These are phyloP conservation scores for Cladosporium sp. DNA, from an alignment of 2,329 filamentous ascomycete species.

Conservation along the genomic window DNA sequence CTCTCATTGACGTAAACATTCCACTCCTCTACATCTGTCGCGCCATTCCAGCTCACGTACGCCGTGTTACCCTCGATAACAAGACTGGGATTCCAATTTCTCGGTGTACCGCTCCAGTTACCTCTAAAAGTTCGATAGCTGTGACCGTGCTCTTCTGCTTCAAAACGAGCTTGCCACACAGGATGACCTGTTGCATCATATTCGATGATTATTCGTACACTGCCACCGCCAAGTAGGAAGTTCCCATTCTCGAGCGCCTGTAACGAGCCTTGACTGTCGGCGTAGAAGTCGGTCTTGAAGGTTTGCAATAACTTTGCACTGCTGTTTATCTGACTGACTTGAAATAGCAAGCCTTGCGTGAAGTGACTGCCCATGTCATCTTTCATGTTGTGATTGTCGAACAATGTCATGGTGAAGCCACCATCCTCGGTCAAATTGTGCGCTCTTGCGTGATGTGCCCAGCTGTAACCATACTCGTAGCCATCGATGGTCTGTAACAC, in stretches of 20 bases:
- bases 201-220: constrained; percentile 26
- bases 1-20: constrained; percentile 25
- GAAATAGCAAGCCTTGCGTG: constrained; percentile 24
- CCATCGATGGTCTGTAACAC: constrained; percentile 29
- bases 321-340: constrained; percentile 19
- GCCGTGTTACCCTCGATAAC: constrained; percentile 9
- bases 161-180: constrained; percentile 26
- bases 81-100: constrained; percentile 12
- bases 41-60: constrained; percentile 34
- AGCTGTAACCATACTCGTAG: constrained; percentile 27
- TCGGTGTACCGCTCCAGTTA: constrained; percentile 27
- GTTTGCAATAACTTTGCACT: constrained; percentile 6
- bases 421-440: constrained; percentile 26
- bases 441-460: constrained; percentile 26
- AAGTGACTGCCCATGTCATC: constrained; percentile 17
- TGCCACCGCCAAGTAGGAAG: constrained; percentile 26
- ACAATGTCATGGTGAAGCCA: constrained; percentile 27
- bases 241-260: constrained; percentile 24
- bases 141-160: constrained; percentile 21
- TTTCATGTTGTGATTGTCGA: constrained; percentile 29
- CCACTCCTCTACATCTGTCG: constrained; percentile 32
- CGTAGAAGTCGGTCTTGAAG: constrained; percentile 17
- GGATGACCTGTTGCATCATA: constrained; percentile 20
- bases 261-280: constrained; percentile 27
- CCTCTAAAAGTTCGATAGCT: constrained; percentile 30